phyloP scores from a whole-genome alignment of 179 eudicot genomes.

The Carnegiea gigantea region DNA sequence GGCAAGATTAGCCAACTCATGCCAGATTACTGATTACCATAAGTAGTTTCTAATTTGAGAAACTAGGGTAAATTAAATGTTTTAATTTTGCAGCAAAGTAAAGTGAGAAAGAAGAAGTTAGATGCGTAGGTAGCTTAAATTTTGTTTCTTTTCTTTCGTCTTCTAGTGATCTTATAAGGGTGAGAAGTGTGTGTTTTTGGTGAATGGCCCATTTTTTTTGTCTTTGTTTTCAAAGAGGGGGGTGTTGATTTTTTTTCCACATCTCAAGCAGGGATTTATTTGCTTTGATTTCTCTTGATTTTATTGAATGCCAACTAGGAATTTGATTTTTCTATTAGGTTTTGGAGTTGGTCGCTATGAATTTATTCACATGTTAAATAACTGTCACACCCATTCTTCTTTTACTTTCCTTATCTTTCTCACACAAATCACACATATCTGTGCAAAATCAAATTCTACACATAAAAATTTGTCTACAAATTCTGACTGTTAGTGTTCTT shows the following conservation, averaged over 20 bases:
- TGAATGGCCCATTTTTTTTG: neutral
- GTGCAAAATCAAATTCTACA: no score
- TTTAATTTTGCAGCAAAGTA: neutral
- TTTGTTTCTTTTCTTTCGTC: neutral
- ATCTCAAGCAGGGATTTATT: slow-evolving; percentile 62
- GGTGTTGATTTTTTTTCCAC: neutral
- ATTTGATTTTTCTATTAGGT: neutral
- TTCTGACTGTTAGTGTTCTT: no score
- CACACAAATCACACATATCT: no score
- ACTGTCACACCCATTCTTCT: no score
- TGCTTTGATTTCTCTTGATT: neutral
- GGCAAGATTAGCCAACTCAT: slow-evolving; percentile 64
- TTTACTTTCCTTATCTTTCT: no score
- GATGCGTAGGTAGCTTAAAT: neutral
- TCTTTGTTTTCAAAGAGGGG: neutral
- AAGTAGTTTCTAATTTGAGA: neutral
- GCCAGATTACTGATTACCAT: slow-evolving; percentile 63
- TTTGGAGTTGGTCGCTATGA: neutral
- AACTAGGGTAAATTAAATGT: neutral
- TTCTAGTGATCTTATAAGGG: neutral
- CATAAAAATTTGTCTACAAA: no score
- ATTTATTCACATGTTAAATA: no score
- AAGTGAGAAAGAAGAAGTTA: neutral
- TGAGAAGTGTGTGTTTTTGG: neutral
- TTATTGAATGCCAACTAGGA: neutral